These are phyloP conservation scores for Apiospora rasikravindrae DNA, from an alignment of 2,329 filamentous ascomycete genomes.

Conservation along the genomic window DNA sequence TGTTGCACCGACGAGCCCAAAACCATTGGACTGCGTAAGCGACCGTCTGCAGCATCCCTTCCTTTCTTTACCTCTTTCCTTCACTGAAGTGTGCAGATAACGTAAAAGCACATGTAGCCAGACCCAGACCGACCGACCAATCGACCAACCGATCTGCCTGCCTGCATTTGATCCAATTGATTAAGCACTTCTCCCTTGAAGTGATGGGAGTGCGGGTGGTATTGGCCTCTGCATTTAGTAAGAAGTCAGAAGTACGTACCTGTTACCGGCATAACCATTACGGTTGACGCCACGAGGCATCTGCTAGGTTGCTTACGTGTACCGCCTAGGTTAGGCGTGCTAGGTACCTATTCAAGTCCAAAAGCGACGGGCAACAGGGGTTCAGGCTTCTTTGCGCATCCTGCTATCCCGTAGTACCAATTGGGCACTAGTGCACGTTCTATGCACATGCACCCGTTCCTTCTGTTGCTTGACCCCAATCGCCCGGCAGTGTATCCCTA, in stretches of 20 bases:
- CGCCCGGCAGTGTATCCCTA: neutral
- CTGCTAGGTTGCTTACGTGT: conserved; percentile 1
- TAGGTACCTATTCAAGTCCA: neutral
- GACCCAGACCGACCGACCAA: neutral
- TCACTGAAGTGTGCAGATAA: neutral
- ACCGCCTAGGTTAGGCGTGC: neutral
- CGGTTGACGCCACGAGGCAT: neutral
- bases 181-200: neutral
- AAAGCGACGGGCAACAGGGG: neutral
- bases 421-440: conserved; percentile 7
- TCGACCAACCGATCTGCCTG: neutral
- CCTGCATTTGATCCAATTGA: conserved; percentile 2
- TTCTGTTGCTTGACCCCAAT: neutral
- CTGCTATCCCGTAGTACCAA: neutral
- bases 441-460: conserved; percentile 14
- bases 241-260: neutral
- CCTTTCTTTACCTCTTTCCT: neutral
- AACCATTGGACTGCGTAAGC: conserved; percentile 11
- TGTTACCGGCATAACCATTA: neutral
- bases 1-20: neutral
- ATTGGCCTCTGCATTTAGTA: neutral
- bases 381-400: neutral
- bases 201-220: neutral
- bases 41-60: neutral
- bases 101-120: neutral